Evolutionary conservation across 495 filamentous ascomycete species (phyloP).

Genomic region (Neurospora discreta): DNA sequence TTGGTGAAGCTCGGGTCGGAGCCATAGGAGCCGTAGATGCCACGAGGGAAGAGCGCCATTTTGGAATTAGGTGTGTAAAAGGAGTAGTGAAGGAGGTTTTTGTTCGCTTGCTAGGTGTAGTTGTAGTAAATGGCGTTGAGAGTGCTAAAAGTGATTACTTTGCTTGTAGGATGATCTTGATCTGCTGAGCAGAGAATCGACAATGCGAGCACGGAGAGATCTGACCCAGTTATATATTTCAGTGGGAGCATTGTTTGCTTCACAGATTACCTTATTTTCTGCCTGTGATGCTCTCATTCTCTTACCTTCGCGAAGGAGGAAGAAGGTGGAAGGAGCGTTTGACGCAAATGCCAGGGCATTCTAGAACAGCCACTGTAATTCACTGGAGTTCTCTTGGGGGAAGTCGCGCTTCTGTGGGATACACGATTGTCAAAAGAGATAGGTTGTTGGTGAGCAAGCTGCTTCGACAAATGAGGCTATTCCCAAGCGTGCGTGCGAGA

Average conservation of each 20-base stretch:
- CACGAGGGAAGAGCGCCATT: slow-evolving; percentile 58
- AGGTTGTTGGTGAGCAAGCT: not conserved
- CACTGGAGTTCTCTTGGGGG: not conserved
- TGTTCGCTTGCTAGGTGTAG: slow-evolving; percentile 2
- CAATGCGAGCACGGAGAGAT: not conserved
- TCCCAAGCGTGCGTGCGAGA: not conserved
- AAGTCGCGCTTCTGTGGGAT: not conserved
- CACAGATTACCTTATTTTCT: not conserved
- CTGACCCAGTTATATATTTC: not conserved
- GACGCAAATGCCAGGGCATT: not conserved
- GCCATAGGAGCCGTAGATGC: slow-evolving; percentile 34
- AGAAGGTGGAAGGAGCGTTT: not conserved
- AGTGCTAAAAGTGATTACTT: not conserved
- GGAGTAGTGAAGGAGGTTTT: not conserved
- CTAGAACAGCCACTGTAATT: not conserved
- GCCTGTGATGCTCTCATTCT: not conserved
- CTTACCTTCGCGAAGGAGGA: not conserved
- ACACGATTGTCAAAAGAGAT: not conserved
- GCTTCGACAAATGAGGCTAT: not conserved
- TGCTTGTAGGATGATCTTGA: slow-evolving; percentile 12
- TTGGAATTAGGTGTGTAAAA: slow-evolving; percentile 15
- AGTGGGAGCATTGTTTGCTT: not conserved
- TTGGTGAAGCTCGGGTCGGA: slow-evolving; percentile 45
- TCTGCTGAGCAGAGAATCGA: not conserved
- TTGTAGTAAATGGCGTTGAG: not conserved